A percentile compares a stretch with the other conserved stretches of the same genome.
Evolutionary conservation across 805 yeast genomes (phyloP).

Genomic region (Lachancea meyersii): DNA sequence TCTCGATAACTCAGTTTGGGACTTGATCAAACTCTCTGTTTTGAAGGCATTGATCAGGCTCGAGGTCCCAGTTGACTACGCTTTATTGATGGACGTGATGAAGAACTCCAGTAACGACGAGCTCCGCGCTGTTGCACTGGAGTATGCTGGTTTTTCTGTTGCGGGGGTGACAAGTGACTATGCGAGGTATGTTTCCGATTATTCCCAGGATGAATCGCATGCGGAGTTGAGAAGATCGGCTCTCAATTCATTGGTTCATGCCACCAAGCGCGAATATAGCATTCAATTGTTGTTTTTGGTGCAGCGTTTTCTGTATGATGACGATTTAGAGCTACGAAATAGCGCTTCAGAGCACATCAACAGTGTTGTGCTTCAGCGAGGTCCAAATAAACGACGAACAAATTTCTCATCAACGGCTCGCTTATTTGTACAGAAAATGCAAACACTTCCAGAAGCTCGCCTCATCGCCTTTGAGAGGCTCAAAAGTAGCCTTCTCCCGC

Average conservation of each 20-base stretch:
- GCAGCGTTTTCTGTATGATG: slow-evolving; percentile 49
- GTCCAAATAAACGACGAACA: slow-evolving; percentile 4
- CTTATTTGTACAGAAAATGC: slow-evolving; percentile 13
- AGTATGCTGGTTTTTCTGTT: slow-evolving; percentile 44
- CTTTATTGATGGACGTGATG: slow-evolving; percentile 19
- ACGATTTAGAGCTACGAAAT: slow-evolving; percentile 55
- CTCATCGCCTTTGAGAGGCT: neutral
- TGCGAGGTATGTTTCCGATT: slow-evolving; percentile 11
- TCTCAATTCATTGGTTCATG: slow-evolving; percentile 19
- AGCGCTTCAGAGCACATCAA: slow-evolving; percentile 40
- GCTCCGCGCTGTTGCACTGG: slow-evolving; percentile 43
- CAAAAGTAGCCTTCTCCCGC: neutral
- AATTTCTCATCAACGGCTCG: slow-evolving; percentile 35
- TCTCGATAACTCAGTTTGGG: slow-evolving; percentile 32
- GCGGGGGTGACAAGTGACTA: slow-evolving; percentile 15
- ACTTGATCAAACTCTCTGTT: slow-evolving; percentile 40
- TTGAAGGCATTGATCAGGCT: slow-evolving; percentile 32
- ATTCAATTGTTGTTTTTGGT: slow-evolving; percentile 21
- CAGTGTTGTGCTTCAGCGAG: slow-evolving; percentile 26
- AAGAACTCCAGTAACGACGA: slow-evolving; percentile 35
- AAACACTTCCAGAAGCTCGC: neutral
- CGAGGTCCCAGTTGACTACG: slow-evolving; percentile 18
- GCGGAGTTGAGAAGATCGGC: slow-evolving; percentile 23
- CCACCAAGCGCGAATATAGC: slow-evolving; percentile 5
- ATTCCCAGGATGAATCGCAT: slow-evolving; percentile 21